A percentile compares a stretch with the other conserved stretches of the same genome.
Conservation (phyloP, 2,329 filamentous ascomycete genomes). For the Xylogone sp. region DNA sequence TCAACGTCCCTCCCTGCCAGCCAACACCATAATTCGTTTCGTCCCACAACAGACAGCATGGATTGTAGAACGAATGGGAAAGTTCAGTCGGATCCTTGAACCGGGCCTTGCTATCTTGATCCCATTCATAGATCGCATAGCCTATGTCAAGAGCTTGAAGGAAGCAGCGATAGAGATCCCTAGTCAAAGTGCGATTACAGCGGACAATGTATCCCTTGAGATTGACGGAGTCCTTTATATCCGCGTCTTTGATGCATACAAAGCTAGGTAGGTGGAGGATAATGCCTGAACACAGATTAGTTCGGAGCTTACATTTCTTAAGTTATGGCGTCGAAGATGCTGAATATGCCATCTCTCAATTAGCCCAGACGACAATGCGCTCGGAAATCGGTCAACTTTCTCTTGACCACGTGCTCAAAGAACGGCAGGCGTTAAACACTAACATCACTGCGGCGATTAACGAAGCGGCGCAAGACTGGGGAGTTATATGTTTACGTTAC, state of each 20-base stretch:
- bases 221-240: constrained; percentile 95
- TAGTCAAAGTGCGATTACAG: constrained; percentile 95
- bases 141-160: constrained; percentile 97
- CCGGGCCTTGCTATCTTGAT: constrained; percentile 86
- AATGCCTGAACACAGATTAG: constrained; percentile 1
- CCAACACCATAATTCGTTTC: constrained; percentile 93
- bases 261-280: constrained; percentile 68
- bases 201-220: constrained; percentile 96
- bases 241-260: constrained; percentile 95
- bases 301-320: constrained; percentile 1
- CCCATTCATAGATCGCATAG: constrained; percentile 90
- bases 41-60: constrained; percentile 99
- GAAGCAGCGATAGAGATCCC: constrained; percentile 96
- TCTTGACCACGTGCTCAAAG: constrained; percentile 95
- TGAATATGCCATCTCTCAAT: constrained; percentile 96
- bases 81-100: constrained; percentile 89
- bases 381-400: constrained; percentile 96
- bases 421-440: constrained; percentile 90
- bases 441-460: constrained; percentile 99
- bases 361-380: constrained; percentile 98
- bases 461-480: constrained; percentile 95
- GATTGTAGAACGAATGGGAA: constrained; percentile 99
- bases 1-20: constrained; percentile 69
- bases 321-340: constrained; percentile 98
- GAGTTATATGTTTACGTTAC: constrained; percentile 91